phyloP scores from a whole-genome alignment of 805 yeast genomes.

The Suhomyces tanzawaensis region DNA sequence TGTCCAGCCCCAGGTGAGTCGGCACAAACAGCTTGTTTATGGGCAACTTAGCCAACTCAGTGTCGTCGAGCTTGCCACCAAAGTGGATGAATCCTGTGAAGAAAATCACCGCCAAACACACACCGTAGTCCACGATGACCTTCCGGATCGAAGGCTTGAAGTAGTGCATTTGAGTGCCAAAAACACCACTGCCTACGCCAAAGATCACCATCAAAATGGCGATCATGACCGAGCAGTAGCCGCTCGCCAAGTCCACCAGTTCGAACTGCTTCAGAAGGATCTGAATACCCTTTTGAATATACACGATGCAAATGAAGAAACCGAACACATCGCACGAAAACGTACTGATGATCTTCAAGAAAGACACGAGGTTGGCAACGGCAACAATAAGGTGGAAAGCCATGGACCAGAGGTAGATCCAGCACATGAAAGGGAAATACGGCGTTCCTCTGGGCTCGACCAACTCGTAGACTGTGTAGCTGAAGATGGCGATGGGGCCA shows the following conservation, averaged over 20 bases:
- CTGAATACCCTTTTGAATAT: conserved; percentile 87
- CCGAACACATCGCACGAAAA: conserved; percentile 95
- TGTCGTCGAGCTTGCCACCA: conserved; percentile 67
- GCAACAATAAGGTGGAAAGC: conserved; percentile 75
- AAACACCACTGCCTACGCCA: conserved; percentile 59
- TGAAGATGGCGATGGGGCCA: conserved; percentile 91
- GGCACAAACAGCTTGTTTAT: conserved; percentile 76
- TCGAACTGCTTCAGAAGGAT: conserved; percentile 71
- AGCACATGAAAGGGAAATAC: conserved; percentile 90
- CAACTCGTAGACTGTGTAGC: conserved; percentile 81
- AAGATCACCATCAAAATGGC: conserved; percentile 73
- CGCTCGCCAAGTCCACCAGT: conserved; percentile 39
- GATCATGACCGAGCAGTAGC: conserved; percentile 72
- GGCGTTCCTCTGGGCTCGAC: conserved; percentile 52
- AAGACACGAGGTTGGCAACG: conserved; percentile 61
- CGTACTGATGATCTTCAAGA: conserved; percentile 67
- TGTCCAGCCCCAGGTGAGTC: conserved; percentile 39
- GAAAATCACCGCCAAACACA: conserved; percentile 79
- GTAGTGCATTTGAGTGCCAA: conserved; percentile 63
- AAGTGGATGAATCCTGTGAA: conserved; percentile 93
- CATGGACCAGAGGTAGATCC: conserved; percentile 93
- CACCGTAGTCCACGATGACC: conserved; percentile 79
- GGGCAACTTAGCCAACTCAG: conserved; percentile 62
- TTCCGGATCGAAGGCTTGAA: conserved; percentile 61
- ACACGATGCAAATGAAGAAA: conserved; percentile 81